Evolutionary conservation across 1,284 basidiomycete species (phyloP).

Genomic region (Ganoderma lucidum): DNA sequence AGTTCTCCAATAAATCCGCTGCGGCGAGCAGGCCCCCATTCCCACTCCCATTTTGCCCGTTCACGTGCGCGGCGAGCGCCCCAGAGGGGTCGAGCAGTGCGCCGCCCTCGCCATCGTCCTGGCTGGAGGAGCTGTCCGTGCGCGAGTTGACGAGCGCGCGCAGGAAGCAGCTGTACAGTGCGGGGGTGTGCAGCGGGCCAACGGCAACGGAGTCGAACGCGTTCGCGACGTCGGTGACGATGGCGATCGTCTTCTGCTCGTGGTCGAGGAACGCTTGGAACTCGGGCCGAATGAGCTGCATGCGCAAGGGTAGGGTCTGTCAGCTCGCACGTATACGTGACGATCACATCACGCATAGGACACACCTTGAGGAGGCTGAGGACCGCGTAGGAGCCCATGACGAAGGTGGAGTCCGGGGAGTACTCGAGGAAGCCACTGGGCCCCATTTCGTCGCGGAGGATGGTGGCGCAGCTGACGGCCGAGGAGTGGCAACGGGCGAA

Average conservation of each 20-base stretch:
- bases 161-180: slow-evolving; percentile 87
- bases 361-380: slow-evolving; percentile 87
- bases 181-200: slow-evolving; percentile 82
- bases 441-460: slow-evolving; percentile 80
- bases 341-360: not conserved
- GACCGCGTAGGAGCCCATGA: slow-evolving; percentile 90
- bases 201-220: slow-evolving; percentile 79
- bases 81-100: not conserved
- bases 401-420: slow-evolving; percentile 91
- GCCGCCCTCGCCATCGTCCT: not conserved
- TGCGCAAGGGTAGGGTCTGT: not conserved
- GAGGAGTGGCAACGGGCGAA: slow-evolving; percentile 84
- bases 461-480: slow-evolving; percentile 72
- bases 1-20: slow-evolving; percentile 48
- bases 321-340: not conserved
- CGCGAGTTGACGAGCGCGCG: slow-evolving; percentile 78
- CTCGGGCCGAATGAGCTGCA: slow-evolving; percentile 80
- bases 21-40: slow-evolving; percentile 8
- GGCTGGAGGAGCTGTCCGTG: slow-evolving; percentile 45
- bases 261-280: slow-evolving; percentile 81
- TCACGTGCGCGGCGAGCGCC: slow-evolving; percentile 12
- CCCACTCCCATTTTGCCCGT: slow-evolving; percentile 7
- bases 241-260: slow-evolving; percentile 72
- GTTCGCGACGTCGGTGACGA: slow-evolving; percentile 85
- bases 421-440: slow-evolving; percentile 84